Percentiles rank a stretch among this genome's conserved stretches.
phyloP scores from a whole-genome alignment of 805 yeast genomes.

The Wickerhamomyces tratensis region DNA sequence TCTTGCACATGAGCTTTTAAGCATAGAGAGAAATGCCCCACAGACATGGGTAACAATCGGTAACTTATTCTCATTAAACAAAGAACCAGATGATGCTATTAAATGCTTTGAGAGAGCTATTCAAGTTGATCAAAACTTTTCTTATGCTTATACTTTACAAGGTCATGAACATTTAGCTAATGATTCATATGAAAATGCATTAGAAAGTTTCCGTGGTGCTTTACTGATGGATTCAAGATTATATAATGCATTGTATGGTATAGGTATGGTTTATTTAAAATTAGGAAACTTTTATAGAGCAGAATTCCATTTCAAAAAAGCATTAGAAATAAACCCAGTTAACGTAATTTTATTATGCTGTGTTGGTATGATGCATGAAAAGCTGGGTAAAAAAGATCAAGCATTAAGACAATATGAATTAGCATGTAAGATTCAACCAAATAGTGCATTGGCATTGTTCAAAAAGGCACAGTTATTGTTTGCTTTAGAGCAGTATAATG shows the following conservation, averaged over 20 bases:
- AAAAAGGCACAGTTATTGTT: conserved; percentile 80
- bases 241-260: conserved; percentile 91
- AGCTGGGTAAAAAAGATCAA: conserved; percentile 51
- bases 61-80: conserved; percentile 70
- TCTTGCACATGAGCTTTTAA: conserved; percentile 72
- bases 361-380: conserved; percentile 88
- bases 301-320: conserved; percentile 78
- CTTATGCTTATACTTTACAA: conserved; percentile 85
- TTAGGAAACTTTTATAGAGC: conserved; percentile 80
- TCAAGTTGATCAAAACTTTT: conserved; percentile 55
- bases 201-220: conserved; percentile 73
- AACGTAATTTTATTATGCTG: conserved; percentile 87
- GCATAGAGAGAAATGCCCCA: conserved; percentile 53
- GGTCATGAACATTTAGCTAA: conserved; percentile 87
- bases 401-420: conserved; percentile 77
- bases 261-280: conserved; percentile 88
- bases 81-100: conserved; percentile 86
- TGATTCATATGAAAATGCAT: conserved; percentile 86
- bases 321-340: conserved; percentile 80
- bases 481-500: conserved; percentile 57
- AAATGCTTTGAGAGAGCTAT: conserved; percentile 77
- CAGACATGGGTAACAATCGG: conserved; percentile 92
- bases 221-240: conserved; percentile 70
- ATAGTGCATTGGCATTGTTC: conserved; percentile 77
- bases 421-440: conserved; percentile 79